Evolutionary conservation across 2,329 filamentous ascomycete genomes (phyloP), one percentile per base, ranked within the genome.

Genomic region (Nigrograna mackinnonii): DNA sequence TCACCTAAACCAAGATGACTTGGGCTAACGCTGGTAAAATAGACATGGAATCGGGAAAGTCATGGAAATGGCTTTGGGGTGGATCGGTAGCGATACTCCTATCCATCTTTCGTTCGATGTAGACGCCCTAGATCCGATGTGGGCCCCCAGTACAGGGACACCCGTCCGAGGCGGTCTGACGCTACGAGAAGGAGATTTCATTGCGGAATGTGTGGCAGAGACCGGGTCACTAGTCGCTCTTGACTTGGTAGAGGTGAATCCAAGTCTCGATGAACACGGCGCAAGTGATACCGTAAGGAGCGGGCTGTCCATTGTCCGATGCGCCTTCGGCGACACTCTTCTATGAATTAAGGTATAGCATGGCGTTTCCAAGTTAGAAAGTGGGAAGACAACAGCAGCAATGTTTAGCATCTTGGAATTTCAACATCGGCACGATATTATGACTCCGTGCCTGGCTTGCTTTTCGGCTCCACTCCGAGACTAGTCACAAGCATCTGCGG

Each of bases 41-140:
- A 91, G 89, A 40, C 80, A 97, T 65, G 94, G 94, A 35, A 99
- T 99, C 60, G 94, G 94, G 41, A 87, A 86, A 53, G 90, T 99
- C 52, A 91, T 99, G 75, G 94, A 97, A 63, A 95, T 96, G 92
- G 92, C 92, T n/a, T 79, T 99, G 39, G 92, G 86, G 22, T 91
- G 96, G 76, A 95, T 97, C 54, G 94, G 94, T 57, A 83, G 78
- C 62, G 94, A 97, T 67, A 96, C 91, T 0, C 94, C 94, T 31
- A 96, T 99, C 64, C 94, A 99, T 71, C 82, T 99, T 46, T 95
- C 90, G 26, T 97, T 99, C 61, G 94, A 99, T 67, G 90, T 99
- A 55, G 94, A 99, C 69, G 94, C 91, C 18, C 80, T 97, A 46
- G 94, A 99, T 69, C 94, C 94, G 20, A 86, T 91, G 79, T 96